Base-by-base conservation (phyloP, 192 early-diverging fungal genomes). In the Coemansia aciculifera region DNA sequence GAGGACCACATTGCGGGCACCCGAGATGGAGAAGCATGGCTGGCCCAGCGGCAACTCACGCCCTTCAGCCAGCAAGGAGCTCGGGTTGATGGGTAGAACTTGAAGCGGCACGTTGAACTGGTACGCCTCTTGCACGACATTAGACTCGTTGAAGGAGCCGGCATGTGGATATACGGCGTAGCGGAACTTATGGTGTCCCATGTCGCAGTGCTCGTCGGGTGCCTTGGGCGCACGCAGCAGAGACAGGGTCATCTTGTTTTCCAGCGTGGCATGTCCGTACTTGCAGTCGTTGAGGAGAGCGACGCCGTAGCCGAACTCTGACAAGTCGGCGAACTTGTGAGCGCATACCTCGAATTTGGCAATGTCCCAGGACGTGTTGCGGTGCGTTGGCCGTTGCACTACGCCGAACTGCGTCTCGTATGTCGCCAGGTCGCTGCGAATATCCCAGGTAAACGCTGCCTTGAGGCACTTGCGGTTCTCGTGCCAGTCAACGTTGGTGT, bases 321-420 rank as follows among this genome's bases (percentile, higher is more conserved):
- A 95, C 1, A 94, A 83, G 62, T 99, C 97, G 2, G 91, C 95
- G 86, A 91, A 99, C 69, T 96, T 95, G 86, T 99, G 97, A 0
- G 89, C 95, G 63, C 93, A 95, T 3, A 97, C 95, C 84, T 99
- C 97, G 77, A 99, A 99, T 64, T 91, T 90, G 42, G 77, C 85
- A 79, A 84, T 80, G 36, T 93, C 94, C 88, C 94, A 96, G 32
- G 87, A 86, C 3, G 91, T 99, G 75, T 98, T 99, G 81, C 87
- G 92, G 60, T 97, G 96, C 10, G 97, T 97, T 6, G 97, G 93
- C 4, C 97, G 83, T 72, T 92, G 91, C 7, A 97, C 79, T 27
- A 87, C 87, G 12, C 96, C 97, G 82, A 92, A 96, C 68, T 95
- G 94, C 4, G 94, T 94, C 68, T 99, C 97, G 71, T 96, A 99